Evolutionary conservation across 2,329 filamentous ascomycete genomes (phyloP).

Genomic region (Colletotrichum sp.): DNA sequence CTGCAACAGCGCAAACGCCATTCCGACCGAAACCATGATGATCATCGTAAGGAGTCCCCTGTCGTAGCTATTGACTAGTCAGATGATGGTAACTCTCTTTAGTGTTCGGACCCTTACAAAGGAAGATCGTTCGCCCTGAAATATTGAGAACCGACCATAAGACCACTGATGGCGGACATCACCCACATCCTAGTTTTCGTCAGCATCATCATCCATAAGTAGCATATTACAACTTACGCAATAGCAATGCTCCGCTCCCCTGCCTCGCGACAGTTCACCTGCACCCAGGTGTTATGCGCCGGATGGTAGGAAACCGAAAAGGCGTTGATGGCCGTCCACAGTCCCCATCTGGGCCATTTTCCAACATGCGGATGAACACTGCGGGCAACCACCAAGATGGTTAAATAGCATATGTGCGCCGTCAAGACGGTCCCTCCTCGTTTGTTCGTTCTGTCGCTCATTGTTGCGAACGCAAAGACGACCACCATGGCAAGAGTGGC

Average conservation of each 20-base stretch:
- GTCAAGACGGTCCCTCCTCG: slow-evolving; percentile 48
- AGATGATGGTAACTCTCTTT: not conserved
- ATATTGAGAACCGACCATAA: slow-evolving; percentile 58
- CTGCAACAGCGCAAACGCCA: slow-evolving; percentile 44
- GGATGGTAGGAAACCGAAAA: slow-evolving; percentile 60
- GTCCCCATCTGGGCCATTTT: slow-evolving; percentile 52
- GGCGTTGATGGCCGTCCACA: slow-evolving; percentile 57
- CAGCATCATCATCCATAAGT: not conserved
- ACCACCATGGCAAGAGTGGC: slow-evolving; percentile 49
- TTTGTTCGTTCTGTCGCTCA: slow-evolving; percentile 50
- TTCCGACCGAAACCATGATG: slow-evolving; percentile 44
- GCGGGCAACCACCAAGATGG: slow-evolving; percentile 45
- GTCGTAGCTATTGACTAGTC: slow-evolving; percentile 37
- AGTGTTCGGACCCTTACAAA: slow-evolving; percentile 31
- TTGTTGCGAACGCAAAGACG: slow-evolving; percentile 51
- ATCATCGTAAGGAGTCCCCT: slow-evolving; percentile 50
- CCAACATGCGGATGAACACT: slow-evolving; percentile 46
- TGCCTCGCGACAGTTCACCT: slow-evolving; percentile 53
- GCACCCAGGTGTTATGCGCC: slow-evolving; percentile 57
- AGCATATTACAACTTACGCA: slow-evolving; percentile 37
- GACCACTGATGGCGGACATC: slow-evolving; percentile 54
- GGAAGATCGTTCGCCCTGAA: slow-evolving; percentile 47
- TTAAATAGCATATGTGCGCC: slow-evolving; percentile 49
- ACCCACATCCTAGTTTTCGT: slow-evolving; percentile 41
- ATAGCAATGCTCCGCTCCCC: slow-evolving; percentile 54